Evolutionary conservation across 306 rosid genomes (phyloP), one percentile per base, ranked within the genome.

Genomic region (Gynostemma pentaphyllum): DNA sequence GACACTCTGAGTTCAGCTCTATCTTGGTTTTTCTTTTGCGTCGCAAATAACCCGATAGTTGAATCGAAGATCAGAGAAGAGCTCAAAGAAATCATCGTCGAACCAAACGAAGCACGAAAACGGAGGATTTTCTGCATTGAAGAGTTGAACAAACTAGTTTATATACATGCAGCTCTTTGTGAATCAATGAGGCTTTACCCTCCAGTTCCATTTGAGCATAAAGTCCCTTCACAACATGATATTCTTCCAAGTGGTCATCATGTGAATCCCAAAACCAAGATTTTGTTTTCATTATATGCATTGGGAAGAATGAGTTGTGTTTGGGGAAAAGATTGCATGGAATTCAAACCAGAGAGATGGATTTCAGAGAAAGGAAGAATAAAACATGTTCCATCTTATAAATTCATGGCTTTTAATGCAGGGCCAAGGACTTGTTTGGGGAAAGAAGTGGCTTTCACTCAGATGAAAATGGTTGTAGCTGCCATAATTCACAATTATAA

Each of bases 271-370:
- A 67, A 60, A 4, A 48, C 68, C 14, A 71, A 2, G 26, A 27
- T 81, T 5, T 2, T 85, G 19, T 30, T 71, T 22, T 71, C 67
- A 1, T n/a, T 71, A 7, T 81, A 79, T 49, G n/a, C 81, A 24
- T 74, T 85, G 82, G 91, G 87, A 23, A 85, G 91, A 40, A 27
- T 36, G 71, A 82, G 75, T 27, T 67, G 52, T 1, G 51, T 72
- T 19, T 81, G 90, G 90, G 87, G 85, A 3, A 7, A 70, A 12
- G 85, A 81, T 70, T 76, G 78, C 45, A 5, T 68, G 32, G 85
- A 85, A 15, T 81, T 81, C 39, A 77, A 65, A 70, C 91, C 91
- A 16, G 91, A 85, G 64, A 79, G 90, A 21, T 84, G 85, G 90
- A 70, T 84, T 1, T 73, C 83, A 0, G 30, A 79, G 0, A 42